These are phyloP conservation scores for Bocquillonia castaneifolia DNA, from an alignment of 441 rosid species.

Conservation along the genomic window DNA sequence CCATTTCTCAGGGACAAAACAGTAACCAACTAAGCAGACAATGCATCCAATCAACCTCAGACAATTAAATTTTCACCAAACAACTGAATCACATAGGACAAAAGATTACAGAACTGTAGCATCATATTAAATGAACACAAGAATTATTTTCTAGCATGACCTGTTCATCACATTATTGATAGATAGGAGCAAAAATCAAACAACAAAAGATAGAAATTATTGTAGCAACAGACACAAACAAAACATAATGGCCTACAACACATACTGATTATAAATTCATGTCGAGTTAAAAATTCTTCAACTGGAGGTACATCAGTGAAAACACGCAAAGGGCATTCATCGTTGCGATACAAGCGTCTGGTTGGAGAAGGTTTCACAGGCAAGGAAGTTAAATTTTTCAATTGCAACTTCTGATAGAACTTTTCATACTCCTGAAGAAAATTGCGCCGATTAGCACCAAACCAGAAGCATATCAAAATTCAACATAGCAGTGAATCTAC, in stretches of 20 bases:
- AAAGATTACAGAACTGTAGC: neutral
- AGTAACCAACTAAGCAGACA: constrained; percentile 7
- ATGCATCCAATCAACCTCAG: neutral
- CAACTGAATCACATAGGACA: neutral
- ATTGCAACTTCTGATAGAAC: constrained; percentile 39
- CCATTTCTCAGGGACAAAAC: neutral
- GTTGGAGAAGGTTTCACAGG: constrained; percentile 36
- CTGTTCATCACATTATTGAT: too few relatives aligned
- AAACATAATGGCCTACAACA: constrained; percentile 13
- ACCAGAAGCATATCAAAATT: constrained; percentile 11
- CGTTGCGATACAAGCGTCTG: constrained; percentile 33
- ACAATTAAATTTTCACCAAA: neutral
- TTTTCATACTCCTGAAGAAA: constrained; percentile 67
- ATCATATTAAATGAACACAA: neutral
- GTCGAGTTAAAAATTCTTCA: constrained; percentile 71
- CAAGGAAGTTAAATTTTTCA: constrained; percentile 33
- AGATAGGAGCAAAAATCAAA: too few relatives aligned
- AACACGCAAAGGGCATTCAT: constrained; percentile 54
- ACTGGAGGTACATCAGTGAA: constrained; percentile 89
- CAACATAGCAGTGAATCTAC: constrained; percentile 12
- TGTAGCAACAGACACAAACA: neutral
- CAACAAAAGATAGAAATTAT: too few relatives aligned
- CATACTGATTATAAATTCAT: constrained; percentile 82
- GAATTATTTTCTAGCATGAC: too few relatives aligned
- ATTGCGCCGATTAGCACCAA: constrained; percentile 21